A percentile compares a stretch with the other conserved stretches of the same genome.
These are phyloP conservation scores for Torrubiellomyces zombiae DNA, from an alignment of 2,329 filamentous ascomycete species.

Conservation along the genomic window DNA sequence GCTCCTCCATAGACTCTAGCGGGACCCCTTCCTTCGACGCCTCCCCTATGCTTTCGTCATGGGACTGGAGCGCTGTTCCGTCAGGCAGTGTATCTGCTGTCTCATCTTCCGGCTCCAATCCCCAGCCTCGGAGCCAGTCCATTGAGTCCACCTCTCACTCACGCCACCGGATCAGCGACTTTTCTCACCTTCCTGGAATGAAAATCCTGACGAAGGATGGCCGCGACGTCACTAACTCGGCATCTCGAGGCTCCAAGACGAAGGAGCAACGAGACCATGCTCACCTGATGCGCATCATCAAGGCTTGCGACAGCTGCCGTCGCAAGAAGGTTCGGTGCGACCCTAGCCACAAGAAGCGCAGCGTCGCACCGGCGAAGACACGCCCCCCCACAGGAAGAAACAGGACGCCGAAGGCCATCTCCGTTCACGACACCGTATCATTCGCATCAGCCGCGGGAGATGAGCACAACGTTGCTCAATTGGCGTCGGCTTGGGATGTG, in stretches of 20 bases:
- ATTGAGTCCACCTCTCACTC: constrained; percentile 11
- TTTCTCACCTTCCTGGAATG: constrained; percentile 43
- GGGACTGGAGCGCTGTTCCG: constrained; percentile 24
- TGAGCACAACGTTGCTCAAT: too few relatives aligned
- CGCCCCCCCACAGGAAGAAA: too few relatives aligned
- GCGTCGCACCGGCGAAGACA: constrained; percentile 17
- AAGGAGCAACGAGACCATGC: constrained; percentile 53
- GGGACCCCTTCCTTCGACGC: constrained; percentile 29
- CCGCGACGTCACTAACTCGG: constrained; percentile 43
- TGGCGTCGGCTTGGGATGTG: constrained; percentile 5
- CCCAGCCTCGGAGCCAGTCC: constrained; percentile 10
- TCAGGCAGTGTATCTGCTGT: constrained; percentile 9
- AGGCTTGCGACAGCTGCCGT: constrained; percentile 46
- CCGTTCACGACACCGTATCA: too few relatives aligned
- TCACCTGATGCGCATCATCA: constrained; percentile 49
- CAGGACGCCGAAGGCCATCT: too few relatives aligned
- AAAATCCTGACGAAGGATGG: constrained; percentile 50
- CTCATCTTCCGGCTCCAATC: constrained; percentile 14
- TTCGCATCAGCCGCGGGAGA: too few relatives aligned
- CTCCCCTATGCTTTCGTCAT: constrained; percentile 31
- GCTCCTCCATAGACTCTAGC: constrained; percentile 25
- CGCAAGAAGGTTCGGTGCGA: constrained; percentile 48
- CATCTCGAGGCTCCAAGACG: constrained; percentile 46
- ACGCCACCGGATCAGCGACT: constrained; percentile 21
- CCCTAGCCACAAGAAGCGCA: constrained; percentile 38